phyloP scores from a whole-genome alignment of 305 asterid species.

The Fraxinus greggii region DNA sequence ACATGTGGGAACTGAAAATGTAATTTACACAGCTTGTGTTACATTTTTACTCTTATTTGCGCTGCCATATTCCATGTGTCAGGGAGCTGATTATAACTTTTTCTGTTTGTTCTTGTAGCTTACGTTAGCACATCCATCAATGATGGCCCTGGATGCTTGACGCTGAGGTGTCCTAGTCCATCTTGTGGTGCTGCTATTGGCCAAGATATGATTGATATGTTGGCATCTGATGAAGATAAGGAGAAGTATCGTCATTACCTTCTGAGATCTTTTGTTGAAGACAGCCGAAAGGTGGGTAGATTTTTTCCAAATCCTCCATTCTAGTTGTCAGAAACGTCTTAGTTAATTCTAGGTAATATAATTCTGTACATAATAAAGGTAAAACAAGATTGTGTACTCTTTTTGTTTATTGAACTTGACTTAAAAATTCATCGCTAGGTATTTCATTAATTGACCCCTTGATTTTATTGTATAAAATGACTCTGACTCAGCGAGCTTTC shows the following conservation, averaged over 20 bases:
- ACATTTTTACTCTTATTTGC: constrained; percentile 14
- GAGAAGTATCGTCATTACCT: constrained; percentile 71
- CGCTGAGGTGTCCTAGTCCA: constrained; percentile 82
- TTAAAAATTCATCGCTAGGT: neutral
- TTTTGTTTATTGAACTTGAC: neutral
- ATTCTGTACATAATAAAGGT: neutral
- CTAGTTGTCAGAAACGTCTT: neutral
- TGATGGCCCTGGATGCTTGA: constrained; percentile 92
- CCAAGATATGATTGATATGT: constrained; percentile 57
- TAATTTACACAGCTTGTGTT: neutral
- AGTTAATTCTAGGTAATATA: neutral
- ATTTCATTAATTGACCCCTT: neutral
- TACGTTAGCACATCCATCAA: constrained; percentile 77
- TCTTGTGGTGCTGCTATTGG: constrained; percentile 78
- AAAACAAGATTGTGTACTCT: neutral
- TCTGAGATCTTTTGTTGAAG: constrained; percentile 81
- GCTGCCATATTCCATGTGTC: constrained; percentile 1
- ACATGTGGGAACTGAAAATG: constrained; percentile 9
- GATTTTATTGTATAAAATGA: neutral
- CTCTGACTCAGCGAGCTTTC: constrained; percentile 9
- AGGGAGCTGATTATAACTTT: neutral
- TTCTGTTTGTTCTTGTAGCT: constrained; percentile 48
- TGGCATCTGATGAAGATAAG: constrained; percentile 59
- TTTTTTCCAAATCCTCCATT: constrained; percentile 19
- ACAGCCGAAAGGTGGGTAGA: constrained; percentile 65